Base-by-base conservation (phyloP, 164 flowering plant genomes). In the Magnolia sinica region DNA sequence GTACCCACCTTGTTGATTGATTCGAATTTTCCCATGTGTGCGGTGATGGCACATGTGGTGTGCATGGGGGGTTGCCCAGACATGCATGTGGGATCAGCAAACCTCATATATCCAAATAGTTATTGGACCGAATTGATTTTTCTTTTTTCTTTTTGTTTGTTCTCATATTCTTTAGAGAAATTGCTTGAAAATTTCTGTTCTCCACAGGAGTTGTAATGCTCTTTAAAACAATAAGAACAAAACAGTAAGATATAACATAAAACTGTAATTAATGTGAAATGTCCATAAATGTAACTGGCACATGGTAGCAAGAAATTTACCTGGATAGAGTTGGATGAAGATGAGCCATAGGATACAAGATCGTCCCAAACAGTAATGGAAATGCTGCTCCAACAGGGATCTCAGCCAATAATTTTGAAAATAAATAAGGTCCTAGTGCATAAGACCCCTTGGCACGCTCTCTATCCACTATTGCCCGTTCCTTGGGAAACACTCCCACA, bases 371-470 rank as follows among this genome's bases (percentile, higher is more conserved):
- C 76, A 94, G 81, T 70, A 96, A 80, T n/a, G 98, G 99, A 85
- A 96, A 96, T 76, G 91, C 94, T 18, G 97, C 98, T 83, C 99
- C 97, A 79, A 94, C 76, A 50, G 98, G 98, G 73, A 89, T 88
- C 85, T 96, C 98, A 74, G 99, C 99, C 77, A 91, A 77, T 82
- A 94, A 82, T 76, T 96, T 96, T 24, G 99, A 92, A 55, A 91
- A 91, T 69, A 94, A 82, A 85, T 94, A 96, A 31, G 99, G 99
- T 23, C 98, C 97, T 72, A 94, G 78, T 1, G 85, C 80, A 88
- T 94, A 96, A 73, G 97, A 92, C 55, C 94, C 96, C 77, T 94
- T 94, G 14, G 96, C 92, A 77, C 93, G 89, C 84, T 96, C 99
- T 81, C 99, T 88, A 73, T 91, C 93, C 29, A 96, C 97, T 79